Evolutionary conservation across 495 filamentous ascomycete genomes (phyloP).

Genomic region (Talaromyces adpressus): DNA sequence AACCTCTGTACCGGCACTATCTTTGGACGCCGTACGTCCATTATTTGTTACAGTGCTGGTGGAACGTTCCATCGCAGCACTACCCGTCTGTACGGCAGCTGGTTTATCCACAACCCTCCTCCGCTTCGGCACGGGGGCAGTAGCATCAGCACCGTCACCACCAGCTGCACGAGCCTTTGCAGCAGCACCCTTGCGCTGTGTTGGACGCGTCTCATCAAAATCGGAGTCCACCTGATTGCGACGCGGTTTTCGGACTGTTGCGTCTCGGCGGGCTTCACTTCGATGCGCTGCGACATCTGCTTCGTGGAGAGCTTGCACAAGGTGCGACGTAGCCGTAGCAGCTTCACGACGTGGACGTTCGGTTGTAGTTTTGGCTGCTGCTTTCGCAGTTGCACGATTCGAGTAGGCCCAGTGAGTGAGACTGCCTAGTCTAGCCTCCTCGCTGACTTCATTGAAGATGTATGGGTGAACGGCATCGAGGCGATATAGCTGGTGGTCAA

Average conservation of each 20-base stretch:
- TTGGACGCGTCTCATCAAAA: slow-evolving; percentile 58
- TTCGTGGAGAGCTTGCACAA: slow-evolving; percentile 55
- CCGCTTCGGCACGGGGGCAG: slow-evolving; percentile 51
- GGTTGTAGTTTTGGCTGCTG: slow-evolving; percentile 44
- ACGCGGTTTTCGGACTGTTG: slow-evolving; percentile 68
- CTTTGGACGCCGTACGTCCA: slow-evolving; percentile 45
- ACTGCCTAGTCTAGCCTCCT: slow-evolving; percentile 87
- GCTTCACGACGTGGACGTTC: slow-evolving; percentile 73
- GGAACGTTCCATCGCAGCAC: slow-evolving; percentile 61
- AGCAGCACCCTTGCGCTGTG: slow-evolving; percentile 48
- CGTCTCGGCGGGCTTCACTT: slow-evolving; percentile 76
- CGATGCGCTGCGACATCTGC: slow-evolving; percentile 63
- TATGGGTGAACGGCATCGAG: slow-evolving; percentile 78
- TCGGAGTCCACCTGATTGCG: slow-evolving; percentile 66
- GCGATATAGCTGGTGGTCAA: slow-evolving; percentile 76
- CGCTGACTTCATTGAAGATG: slow-evolving; percentile 83
- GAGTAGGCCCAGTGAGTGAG: slow-evolving; percentile 92
- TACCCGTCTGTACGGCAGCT: slow-evolving; percentile 35
- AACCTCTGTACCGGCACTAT: slow-evolving; percentile 47
- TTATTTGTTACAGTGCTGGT: slow-evolving; percentile 50
- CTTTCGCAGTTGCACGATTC: slow-evolving; percentile 65
- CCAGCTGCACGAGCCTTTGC: slow-evolving; percentile 52
- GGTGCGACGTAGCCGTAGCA: slow-evolving; percentile 55
- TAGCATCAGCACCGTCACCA: slow-evolving; percentile 25
- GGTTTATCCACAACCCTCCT: slow-evolving; percentile 67